Evolutionary conservation across 2,329 filamentous ascomycete species (phyloP).

Genomic region (Botrytis sinoallii): DNA sequence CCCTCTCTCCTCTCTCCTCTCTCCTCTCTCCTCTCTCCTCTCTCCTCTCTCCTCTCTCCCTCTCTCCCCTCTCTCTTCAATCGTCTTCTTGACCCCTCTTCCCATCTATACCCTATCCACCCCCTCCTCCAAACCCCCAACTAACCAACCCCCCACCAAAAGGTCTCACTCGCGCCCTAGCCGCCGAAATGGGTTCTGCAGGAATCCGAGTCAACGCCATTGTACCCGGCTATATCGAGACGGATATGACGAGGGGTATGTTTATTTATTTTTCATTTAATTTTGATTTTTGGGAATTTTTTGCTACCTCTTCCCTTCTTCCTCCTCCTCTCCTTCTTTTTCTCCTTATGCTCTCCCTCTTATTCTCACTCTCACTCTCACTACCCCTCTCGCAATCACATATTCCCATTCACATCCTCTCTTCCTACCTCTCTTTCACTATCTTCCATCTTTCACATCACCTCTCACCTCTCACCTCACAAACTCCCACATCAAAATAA

Average conservation of each 20-base stretch:
- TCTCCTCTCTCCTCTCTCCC: neutral
- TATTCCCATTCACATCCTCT: rapidly evolving
- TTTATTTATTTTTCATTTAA: conserved; percentile 2
- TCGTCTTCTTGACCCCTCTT: too few species aligned
- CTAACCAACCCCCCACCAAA: neutral
- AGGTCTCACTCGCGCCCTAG: conserved; percentile 68
- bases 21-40: neutral
- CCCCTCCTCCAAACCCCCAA: neutral
- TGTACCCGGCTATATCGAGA: conserved; percentile 78
- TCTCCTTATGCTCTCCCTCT: neutral
- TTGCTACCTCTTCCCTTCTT: neutral
- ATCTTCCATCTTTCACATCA: neutral
- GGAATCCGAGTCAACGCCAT: conserved; percentile 76
- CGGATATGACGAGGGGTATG: conserved; percentile 72
- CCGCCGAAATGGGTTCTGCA: conserved; percentile 56
- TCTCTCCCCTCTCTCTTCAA: too few species aligned
- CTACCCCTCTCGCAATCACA: neutral
- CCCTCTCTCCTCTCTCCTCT: neutral
- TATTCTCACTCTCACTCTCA: neutral
- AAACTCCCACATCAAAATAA: neutral
- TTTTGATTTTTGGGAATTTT: neutral
- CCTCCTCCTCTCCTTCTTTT: neutral
- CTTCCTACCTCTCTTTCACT: neutral
- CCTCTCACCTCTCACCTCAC: neutral
- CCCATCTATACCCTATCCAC: too few species aligned